Conservation (phyloP, 768 basidiomycete genomes). For the Inosperma sp. region DNA sequence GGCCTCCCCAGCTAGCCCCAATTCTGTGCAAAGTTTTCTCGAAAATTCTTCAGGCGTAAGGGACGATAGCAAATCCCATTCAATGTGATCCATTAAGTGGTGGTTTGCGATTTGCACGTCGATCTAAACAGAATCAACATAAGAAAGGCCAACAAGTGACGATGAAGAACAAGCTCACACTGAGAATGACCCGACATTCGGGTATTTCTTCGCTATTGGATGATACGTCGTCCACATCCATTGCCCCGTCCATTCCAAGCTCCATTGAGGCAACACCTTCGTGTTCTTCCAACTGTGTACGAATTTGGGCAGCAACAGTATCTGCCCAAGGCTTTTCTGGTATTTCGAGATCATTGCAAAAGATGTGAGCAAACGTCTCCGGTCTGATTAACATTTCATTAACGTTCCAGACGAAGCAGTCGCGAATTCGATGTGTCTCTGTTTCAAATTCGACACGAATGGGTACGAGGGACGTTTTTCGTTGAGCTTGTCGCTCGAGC, state of each 20-base stretch:
- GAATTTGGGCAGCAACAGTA: constrained; percentile 80
- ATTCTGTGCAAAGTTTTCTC: constrained; percentile 70
- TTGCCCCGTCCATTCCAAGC: constrained; percentile 54
- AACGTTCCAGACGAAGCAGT: constrained; percentile 95
- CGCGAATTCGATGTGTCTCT: constrained; percentile 85
- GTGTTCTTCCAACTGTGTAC: constrained; percentile 87
- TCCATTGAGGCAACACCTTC: constrained; percentile 79
- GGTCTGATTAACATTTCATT: constrained; percentile 85
- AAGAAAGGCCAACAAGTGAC: background rate
- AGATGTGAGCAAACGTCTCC: constrained; percentile 76
- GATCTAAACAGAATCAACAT: constrained; percentile 50
- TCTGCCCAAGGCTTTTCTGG: constrained; percentile 62
- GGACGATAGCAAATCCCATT: constrained; percentile 96
- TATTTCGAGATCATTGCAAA: constrained; percentile 86
- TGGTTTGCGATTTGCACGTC: constrained; percentile 94
- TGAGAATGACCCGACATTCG: constrained; percentile 79
- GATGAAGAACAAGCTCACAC: constrained; percentile 43
- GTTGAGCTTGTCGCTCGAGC: constrained; percentile 58
- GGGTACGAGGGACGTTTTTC: constrained; percentile 62
- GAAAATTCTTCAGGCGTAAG: constrained; percentile 88
- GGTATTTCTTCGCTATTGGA: constrained; percentile 53
- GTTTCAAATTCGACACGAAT: constrained; percentile 95
- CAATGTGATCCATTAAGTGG: constrained; percentile 91
- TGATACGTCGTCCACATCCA: constrained; percentile 40
- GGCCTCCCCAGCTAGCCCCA: constrained; percentile 86